A percentile compares a stretch with the other conserved stretches of the same genome.
Conservation (phyloP, 768 basidiomycete genomes). For the Macrolepiota albuminosa region DNA sequence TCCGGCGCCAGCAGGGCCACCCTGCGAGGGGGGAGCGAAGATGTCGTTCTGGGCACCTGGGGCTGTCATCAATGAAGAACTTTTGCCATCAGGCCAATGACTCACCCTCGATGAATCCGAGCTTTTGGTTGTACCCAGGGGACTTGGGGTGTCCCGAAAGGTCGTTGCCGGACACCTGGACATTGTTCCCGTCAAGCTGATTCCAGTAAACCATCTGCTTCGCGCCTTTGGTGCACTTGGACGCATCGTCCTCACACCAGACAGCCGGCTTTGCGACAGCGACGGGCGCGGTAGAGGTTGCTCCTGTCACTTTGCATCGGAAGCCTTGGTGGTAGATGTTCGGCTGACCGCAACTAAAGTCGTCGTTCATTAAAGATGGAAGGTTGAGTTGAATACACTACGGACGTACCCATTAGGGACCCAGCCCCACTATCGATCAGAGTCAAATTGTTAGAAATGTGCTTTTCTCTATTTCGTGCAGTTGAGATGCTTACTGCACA, state of each 20-base stretch:
- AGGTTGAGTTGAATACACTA: too few relatives aligned
- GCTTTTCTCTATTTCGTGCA: neutral
- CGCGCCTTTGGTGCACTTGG: constrained; percentile 39
- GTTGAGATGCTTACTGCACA: constrained; percentile 37
- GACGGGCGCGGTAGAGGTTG: constrained; percentile 34
- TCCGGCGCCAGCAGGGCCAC: neutral
- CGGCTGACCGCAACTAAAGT: constrained; percentile 42
- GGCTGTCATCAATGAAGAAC: neutral
- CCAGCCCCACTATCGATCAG: constrained; percentile 44
- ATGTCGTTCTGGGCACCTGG: constrained; percentile 42
- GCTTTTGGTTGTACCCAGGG: constrained; percentile 45
- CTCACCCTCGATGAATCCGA: constrained; percentile 44
- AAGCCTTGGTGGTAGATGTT: constrained; percentile 48
- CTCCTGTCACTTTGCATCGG: constrained; percentile 44
- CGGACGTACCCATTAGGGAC: constrained; percentile 36
- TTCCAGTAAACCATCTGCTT: constrained; percentile 58
- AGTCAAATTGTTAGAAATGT: neutral
- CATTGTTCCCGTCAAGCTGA: constrained; percentile 44
- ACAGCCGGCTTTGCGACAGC: constrained; percentile 39
- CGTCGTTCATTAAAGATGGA: neutral
- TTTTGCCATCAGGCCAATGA: neutral
- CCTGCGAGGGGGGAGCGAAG: constrained; percentile 22
- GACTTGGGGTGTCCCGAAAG: constrained; percentile 32
- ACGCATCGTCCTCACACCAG: constrained; percentile 46
- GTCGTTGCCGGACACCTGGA: constrained; percentile 38